Evolutionary conservation across 768 basidiomycete genomes (phyloP), one percentile per base, ranked within the genome.

Genomic region (Lactarius pseudohatsudake): DNA sequence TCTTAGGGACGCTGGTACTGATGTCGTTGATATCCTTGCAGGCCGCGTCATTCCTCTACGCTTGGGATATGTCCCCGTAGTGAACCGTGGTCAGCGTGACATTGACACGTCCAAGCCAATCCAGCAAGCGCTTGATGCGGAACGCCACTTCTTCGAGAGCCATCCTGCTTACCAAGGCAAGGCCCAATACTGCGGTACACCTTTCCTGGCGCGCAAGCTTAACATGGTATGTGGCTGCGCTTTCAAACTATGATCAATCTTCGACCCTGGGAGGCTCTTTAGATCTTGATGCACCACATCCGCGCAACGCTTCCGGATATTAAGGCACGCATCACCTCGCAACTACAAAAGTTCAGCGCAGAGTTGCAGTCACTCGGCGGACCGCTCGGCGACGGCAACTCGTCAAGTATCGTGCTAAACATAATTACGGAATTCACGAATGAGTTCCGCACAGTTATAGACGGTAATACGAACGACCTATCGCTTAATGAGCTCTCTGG

Each of bases 211-310:
- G 1, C 85, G 93, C 70, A 96, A 96, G 79, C 86, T 97, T 61
- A 98, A 98, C 77, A 90, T 93, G 84, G 94, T 94, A 67, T 57
- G 86, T 79, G 34, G 9, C 34, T 34, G 30, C 62, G 5, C 7
- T 16, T 13, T 55, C 57, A 18, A 60, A 10, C 32, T 47, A 15
- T 9, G 38, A 18, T 7, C 8, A 2, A 16, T 28, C n/a, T 20
- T 32, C 50, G 36, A 59, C 22, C 3, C 10, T 34, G 15, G 43
- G 41, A n/a, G 7, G 50, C 10, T 9, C n/a, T 40, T 20, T 64
- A 96, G 95, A 96, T 99, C 74, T 87, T 99, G 61, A 98, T 98
- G 96, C 94, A 97, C 78, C 97, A 99, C 78, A 98, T 99, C 76
- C 92, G 93, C 64, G 86, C 92, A 61, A 97, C 94, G 26, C 84